Evolutionary conservation across 2,329 filamentous ascomycete species (phyloP).

Genomic region (Claviceps cyperi): DNA sequence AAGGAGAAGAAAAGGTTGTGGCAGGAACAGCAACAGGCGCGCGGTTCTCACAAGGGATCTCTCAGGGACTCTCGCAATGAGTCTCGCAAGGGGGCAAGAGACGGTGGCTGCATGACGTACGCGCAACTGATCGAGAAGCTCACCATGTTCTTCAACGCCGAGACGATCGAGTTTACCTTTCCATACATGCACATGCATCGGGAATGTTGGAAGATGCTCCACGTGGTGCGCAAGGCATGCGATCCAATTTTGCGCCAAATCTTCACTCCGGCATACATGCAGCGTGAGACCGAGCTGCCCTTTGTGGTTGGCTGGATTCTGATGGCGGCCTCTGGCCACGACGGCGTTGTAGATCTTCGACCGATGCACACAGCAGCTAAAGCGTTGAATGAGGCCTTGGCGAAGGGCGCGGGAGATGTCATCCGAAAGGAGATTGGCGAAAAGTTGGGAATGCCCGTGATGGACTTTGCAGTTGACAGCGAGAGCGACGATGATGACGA

Average conservation of each 20-base stretch:
- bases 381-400: neutral
- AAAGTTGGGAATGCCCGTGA: neutral
- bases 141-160: conserved; percentile 19
- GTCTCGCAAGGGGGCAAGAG: neutral
- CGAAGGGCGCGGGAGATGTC: neutral
- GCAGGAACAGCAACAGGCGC: neutral
- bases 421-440: neutral
- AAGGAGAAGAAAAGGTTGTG: conserved; percentile 4
- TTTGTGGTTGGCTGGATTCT: conserved; percentile 27
- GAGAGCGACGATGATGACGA: neutral
- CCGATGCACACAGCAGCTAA: neutral
- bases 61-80: neutral
- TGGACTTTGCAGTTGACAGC: neutral
- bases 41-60: neutral
- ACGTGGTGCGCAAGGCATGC: conserved; percentile 16
- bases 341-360: neutral
- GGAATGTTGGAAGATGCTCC: conserved; percentile 24
- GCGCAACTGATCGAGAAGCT: conserved; percentile 19
- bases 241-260: conserved; percentile 17
- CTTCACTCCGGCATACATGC: conserved; percentile 21
- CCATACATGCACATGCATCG: conserved; percentile 28
- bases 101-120: conserved; percentile 5
- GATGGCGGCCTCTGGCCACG: conserved; percentile 9
- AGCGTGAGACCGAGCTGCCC: conserved; percentile 24
- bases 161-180: conserved; percentile 22